Evolutionary conservation across 2,329 filamentous ascomycete species (phyloP).

Genomic region (Pseudopyricularia cyperi): DNA sequence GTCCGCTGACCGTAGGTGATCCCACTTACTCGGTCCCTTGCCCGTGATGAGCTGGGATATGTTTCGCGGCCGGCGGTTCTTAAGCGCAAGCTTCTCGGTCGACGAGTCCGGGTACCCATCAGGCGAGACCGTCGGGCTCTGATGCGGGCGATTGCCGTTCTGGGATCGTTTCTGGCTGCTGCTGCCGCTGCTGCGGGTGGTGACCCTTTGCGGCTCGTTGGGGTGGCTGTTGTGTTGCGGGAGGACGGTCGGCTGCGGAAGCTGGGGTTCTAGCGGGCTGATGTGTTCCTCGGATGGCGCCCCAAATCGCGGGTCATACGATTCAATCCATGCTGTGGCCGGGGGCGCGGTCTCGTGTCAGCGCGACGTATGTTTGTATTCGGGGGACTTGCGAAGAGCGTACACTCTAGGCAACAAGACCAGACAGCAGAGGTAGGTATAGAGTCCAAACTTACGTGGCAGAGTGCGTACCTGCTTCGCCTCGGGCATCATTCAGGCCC

Average conservation of each 20-base stretch:
- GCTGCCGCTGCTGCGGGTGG: background rate
- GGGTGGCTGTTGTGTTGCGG: constrained; percentile 11
- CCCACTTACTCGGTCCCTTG: constrained; percentile 38
- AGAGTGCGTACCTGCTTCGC: constrained; percentile 5
- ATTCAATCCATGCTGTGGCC: constrained; percentile 3
- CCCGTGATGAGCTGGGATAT: constrained; percentile 32
- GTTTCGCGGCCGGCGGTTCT: background rate
- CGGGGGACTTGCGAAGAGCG: too few species aligned
- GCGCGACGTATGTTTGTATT: too few species aligned
- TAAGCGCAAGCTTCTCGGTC: constrained; percentile 1
- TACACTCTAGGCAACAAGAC: too few species aligned
- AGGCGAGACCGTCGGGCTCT: constrained; percentile 13
- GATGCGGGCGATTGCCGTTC: background rate
- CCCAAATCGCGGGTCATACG: background rate
- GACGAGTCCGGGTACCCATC: constrained; percentile 28
- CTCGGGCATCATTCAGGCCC: background rate
- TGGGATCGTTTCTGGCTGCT: background rate
- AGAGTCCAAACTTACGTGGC: constrained; percentile 6
- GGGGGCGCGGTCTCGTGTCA: background rate
- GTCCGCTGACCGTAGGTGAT: constrained; percentile 44
- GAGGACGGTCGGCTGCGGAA: constrained; percentile 7
- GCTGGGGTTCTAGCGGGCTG: constrained; percentile 3
- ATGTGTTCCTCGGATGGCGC: background rate
- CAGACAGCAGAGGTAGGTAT: background rate
- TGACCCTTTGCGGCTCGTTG: constrained; percentile 4